A percentile compares a stretch with the other conserved stretches of the same genome.
Conservation (phyloP, 1,139 yeast genomes). For the Pichia sp. region DNA sequence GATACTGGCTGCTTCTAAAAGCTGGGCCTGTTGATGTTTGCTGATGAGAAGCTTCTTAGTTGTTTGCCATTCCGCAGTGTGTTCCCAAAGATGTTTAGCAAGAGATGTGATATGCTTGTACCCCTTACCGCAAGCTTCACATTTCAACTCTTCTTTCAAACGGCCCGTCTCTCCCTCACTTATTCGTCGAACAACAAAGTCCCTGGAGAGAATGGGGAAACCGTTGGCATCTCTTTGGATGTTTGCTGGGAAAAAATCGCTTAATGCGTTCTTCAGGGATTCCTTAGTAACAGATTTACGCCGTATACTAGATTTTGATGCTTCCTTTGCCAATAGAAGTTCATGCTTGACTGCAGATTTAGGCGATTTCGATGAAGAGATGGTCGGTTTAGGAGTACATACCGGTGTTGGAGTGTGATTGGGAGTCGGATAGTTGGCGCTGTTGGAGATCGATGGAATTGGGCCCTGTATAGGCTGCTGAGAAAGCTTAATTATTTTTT, state of each 20-base stretch:
- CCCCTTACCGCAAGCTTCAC: constrained; percentile 89
- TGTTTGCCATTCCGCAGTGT: constrained; percentile 88
- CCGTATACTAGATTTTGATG: background rate
- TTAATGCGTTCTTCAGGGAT: constrained; percentile 1
- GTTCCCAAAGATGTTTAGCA: constrained; percentile 78
- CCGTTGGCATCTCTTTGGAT: constrained; percentile 13
- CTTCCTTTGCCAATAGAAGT: background rate
- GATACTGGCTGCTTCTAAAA: constrained; percentile 82
- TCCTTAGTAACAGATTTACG: constrained; percentile 1
- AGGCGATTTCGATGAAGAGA: background rate
- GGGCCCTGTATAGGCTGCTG: background rate
- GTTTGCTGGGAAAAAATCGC: constrained; percentile 6
- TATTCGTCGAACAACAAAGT: constrained; percentile 73
- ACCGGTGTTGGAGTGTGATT: constrained; percentile 4
- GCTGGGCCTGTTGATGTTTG: constrained; percentile 89
- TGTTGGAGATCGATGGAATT: background rate
- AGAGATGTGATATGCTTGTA: constrained; percentile 79
- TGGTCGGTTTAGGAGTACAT: too few relatives aligned
- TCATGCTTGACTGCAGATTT: background rate
- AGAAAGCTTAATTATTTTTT: too few relatives aligned
- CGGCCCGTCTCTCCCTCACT: constrained; percentile 85
- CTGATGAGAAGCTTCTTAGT: constrained; percentile 73
- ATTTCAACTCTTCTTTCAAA: constrained; percentile 71
- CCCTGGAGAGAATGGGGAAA: constrained; percentile 45
- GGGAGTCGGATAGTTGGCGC: constrained; percentile 2